Evolutionary conservation across 1,139 yeast genomes (phyloP).

Genomic region (Saccharomyces hybrid): DNA sequence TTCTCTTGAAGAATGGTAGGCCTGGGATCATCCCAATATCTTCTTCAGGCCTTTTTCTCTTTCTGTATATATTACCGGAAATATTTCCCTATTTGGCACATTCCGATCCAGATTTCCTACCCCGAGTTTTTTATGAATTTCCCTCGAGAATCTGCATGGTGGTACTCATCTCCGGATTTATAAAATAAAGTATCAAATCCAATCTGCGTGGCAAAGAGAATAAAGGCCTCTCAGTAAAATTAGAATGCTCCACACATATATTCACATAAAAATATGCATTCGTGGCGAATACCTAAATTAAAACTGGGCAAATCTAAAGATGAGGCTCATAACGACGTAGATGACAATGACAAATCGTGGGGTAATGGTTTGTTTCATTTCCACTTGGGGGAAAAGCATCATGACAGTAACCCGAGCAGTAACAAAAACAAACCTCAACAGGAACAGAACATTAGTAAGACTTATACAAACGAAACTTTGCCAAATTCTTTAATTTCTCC

Average conservation of each 20-base stretch:
- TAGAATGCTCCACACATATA: no score
- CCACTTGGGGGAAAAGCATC: constrained; percentile 8
- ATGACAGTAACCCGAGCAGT: neutral
- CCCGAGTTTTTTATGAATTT: neutral
- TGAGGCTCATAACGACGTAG: constrained; percentile 22
- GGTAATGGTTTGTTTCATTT: constrained; percentile 16
- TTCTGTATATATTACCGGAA: neutral
- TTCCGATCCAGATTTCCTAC: neutral
- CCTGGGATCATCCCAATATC: neutral
- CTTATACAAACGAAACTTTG: neutral
- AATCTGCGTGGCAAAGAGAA: no score
- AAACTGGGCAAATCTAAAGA: constrained; percentile 29
- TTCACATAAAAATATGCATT: constrained; percentile 12
- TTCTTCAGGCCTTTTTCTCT: neutral
- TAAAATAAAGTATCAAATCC: no score
- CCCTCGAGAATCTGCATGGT: neutral
- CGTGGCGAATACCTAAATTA: constrained; percentile 28
- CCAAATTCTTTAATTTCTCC: neutral
- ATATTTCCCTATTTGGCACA: neutral
- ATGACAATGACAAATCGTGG: constrained; percentile 10
- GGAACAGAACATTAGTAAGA: neutral
- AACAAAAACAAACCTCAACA: neutral
- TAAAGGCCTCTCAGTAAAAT: no score
- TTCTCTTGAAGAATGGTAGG: neutral
- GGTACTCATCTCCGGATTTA: neutral